phyloP scores from a whole-genome alignment of 2,329 filamentous ascomycete genomes.

The Botrytis porri region DNA sequence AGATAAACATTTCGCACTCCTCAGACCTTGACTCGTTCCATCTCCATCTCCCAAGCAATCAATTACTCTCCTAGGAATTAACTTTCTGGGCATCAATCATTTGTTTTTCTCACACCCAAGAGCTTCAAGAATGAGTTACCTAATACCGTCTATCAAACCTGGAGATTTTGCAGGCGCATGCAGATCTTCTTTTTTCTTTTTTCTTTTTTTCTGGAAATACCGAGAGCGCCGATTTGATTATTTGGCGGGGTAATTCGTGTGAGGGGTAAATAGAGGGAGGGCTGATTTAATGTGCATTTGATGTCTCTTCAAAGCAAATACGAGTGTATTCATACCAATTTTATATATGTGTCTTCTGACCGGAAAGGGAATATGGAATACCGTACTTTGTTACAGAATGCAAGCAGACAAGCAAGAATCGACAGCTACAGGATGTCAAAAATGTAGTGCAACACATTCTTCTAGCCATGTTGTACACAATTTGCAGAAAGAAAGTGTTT shows the following conservation, averaged over 20 bases:
- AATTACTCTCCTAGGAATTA: background rate
- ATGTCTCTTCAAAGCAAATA: background rate
- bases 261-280: background rate
- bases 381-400: background rate
- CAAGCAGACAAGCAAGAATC: background rate
- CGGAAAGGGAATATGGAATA: background rate
- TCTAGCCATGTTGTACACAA: background rate
- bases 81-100: background rate
- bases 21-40: background rate
- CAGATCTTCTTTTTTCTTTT: background rate
- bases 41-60: background rate
- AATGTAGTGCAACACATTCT: background rate
- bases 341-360: background rate
- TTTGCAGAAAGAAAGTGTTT: background rate
- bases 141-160: background rate
- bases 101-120: background rate
- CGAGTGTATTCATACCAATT: background rate
- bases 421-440: background rate
- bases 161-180: background rate
- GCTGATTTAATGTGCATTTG: background rate
- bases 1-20: background rate
- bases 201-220: background rate
- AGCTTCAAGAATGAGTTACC: background rate
- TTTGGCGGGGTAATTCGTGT: conserved; percentile 7
- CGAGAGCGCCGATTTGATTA: background rate